Conservation (phyloP, 257 asterid species). For the Anisodus acutangulus region DNA sequence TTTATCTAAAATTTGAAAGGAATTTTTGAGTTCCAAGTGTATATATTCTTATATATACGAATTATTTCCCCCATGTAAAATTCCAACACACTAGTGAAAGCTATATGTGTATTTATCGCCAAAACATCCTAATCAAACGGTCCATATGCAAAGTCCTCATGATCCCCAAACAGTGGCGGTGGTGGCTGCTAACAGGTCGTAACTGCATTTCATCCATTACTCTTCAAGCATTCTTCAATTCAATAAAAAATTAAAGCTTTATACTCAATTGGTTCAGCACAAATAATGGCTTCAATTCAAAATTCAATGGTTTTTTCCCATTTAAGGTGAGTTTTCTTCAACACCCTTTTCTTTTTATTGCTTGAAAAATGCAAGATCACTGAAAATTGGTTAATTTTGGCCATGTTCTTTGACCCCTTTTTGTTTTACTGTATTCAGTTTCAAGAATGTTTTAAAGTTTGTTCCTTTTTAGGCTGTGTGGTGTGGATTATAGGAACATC, state of each 20-base stretch:
- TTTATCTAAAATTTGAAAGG: too few species aligned
- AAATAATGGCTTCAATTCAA: constrained; percentile 25
- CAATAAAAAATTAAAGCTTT: neutral
- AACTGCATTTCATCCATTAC: neutral
- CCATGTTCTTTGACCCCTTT: neutral
- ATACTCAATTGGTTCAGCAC: neutral
- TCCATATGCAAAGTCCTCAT: neutral
- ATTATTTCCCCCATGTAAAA: too few species aligned
- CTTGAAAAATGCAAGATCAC: neutral
- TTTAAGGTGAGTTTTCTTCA: neutral
- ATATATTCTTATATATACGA: too few species aligned
- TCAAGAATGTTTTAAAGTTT: neutral
- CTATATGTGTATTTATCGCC: too few species aligned
- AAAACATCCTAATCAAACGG: neutral
- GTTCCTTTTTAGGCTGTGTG: neutral
- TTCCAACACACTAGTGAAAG: too few species aligned
- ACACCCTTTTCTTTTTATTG: neutral
- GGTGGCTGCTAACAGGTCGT: neutral
- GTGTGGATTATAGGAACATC: neutral
- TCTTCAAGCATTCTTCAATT: neutral
- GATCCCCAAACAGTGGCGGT: constrained; percentile 28
- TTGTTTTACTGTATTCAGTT: neutral
- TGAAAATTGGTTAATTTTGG: neutral
- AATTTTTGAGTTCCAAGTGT: too few species aligned
- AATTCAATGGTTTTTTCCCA: constrained; percentile 17